Evolutionary conservation across 2,329 filamentous ascomycete species (phyloP).

Genomic region (Metarhizium brunneum): DNA sequence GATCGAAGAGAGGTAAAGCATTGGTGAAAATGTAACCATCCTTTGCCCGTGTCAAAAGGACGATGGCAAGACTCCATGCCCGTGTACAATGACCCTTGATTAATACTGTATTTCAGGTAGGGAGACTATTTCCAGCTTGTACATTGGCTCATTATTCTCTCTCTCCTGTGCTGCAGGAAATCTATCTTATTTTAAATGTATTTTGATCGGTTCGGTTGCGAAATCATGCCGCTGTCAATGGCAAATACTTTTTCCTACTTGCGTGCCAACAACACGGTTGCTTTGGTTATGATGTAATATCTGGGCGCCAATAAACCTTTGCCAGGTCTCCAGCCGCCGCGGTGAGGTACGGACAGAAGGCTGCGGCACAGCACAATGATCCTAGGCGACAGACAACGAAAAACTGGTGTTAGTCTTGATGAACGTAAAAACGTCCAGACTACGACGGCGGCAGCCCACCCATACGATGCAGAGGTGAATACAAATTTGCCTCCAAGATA

Average conservation of each 20-base stretch:
- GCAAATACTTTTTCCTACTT: background rate
- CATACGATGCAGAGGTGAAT: no score
- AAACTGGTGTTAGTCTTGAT: no score
- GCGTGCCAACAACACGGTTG: background rate
- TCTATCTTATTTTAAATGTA: constrained; percentile 4
- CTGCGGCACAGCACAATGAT: no score
- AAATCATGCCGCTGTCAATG: background rate
- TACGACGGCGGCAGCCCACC: no score
- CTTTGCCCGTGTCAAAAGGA: constrained; percentile 7
- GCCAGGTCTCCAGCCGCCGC: no score
- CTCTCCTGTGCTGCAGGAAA: constrained; percentile 11
- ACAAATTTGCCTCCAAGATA: no score
- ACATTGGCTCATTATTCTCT: constrained; percentile 16
- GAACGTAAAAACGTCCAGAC: no score
- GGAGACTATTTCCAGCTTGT: constrained; percentile 19
- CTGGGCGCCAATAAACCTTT: no score
- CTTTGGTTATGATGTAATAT: no score
- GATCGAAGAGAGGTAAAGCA: background rate
- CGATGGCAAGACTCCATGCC: constrained; percentile 21
- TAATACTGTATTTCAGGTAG: constrained; percentile 27
- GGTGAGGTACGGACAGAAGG: no score
- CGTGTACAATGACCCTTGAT: constrained; percentile 34
- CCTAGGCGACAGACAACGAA: no score
- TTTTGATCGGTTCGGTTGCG: background rate
- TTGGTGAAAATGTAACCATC: background rate